Evolutionary conservation across 768 basidiomycete species (phyloP), one percentile per base, ranked within the genome.

Genomic region (Postia placenta): DNA sequence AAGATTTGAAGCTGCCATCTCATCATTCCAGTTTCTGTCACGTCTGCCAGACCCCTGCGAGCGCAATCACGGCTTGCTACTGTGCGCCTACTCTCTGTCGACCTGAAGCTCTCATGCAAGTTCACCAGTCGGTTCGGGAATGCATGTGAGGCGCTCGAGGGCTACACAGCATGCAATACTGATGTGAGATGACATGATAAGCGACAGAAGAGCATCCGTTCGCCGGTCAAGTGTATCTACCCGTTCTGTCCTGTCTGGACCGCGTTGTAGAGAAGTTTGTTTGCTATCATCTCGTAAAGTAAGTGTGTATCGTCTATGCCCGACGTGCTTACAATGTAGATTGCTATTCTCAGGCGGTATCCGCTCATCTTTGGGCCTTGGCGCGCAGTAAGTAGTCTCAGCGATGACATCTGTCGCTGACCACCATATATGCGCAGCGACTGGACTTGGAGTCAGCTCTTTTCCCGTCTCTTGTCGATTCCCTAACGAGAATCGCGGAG

Each of bases 321-420:
- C 6, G 12, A n/a, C 27, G 42, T 35, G 41, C 37, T 51, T 30
- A 48, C 45, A 45, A 19, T 27, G 28, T 54, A 36, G 42, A 27
- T 42, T 50, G 49, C 36, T 39, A 37, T 38, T 41, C 36, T 26
- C 56, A 90, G 88, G 58, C 80, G 81, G 2, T 88, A 89, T 66
- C 88, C 88, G 19, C 69, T 87, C 33, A 76, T 89, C 48, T 91
- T 90, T 61, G 88, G 88, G 2, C 64, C 71, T 23, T 81, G 81
- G 80, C 70, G 73, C 60, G 73, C 74, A 70, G 87, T 83, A 68
- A 47, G 64, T 45, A 38, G n/a, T 48, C 41, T 52, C 50, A 47
- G 50, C 14, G 12, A 42, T 25, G 9, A 11, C 17, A 39, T 40
- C 42, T 30, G 25, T 15, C 35, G 23, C 43, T 39, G 23, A 37